Evolutionary conservation across 148 eudicot species (phyloP).

Genomic region (Pouteria glomerata): DNA sequence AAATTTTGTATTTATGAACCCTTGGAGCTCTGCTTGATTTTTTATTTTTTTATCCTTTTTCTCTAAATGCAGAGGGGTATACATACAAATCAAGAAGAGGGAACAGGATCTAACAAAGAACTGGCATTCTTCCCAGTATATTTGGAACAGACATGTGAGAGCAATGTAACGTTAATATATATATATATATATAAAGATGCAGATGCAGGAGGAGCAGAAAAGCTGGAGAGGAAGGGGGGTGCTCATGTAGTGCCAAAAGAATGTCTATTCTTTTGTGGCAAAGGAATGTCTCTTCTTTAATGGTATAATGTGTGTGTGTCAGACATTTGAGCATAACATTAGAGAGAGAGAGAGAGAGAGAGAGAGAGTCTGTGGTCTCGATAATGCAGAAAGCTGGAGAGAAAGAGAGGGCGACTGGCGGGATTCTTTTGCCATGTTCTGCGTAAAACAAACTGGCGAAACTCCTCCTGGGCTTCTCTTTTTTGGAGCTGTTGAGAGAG

Average conservation of each 20-base stretch:
- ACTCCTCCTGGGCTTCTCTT: too few relatives aligned
- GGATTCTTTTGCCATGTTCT: too few relatives aligned
- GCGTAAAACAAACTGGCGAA: too few relatives aligned
- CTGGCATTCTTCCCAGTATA: neutral
- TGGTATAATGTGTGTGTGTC: slow-evolving; percentile 14
- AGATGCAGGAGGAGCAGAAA: too few relatives aligned
- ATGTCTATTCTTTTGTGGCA: slow-evolving; percentile 14
- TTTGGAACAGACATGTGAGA: slow-evolving; percentile 1
- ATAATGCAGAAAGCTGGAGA: slow-evolving; percentile 18
- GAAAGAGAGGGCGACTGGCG: slow-evolving; percentile 3
- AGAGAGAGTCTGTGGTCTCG: slow-evolving; percentile 18
- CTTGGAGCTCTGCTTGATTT: too few relatives aligned
- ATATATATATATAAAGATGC: too few relatives aligned
- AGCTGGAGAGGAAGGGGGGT: neutral
- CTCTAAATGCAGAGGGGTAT: neutral
- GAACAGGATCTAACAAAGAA: slow-evolving; percentile 9
- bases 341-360: too few relatives aligned
- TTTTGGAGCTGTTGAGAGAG: too few relatives aligned
- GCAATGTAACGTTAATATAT: neutral
- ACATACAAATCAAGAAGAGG: neutral
- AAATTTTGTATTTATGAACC: neutral
- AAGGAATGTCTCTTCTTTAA: slow-evolving; percentile 1
- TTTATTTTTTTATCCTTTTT: neutral
- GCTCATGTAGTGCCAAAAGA: slow-evolving; percentile 9
- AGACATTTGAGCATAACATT: slow-evolving; percentile 12